Evolutionary conservation across 805 yeast genomes (phyloP), one percentile per base, ranked within the genome.

Genomic region (Millerozyma miso): DNA sequence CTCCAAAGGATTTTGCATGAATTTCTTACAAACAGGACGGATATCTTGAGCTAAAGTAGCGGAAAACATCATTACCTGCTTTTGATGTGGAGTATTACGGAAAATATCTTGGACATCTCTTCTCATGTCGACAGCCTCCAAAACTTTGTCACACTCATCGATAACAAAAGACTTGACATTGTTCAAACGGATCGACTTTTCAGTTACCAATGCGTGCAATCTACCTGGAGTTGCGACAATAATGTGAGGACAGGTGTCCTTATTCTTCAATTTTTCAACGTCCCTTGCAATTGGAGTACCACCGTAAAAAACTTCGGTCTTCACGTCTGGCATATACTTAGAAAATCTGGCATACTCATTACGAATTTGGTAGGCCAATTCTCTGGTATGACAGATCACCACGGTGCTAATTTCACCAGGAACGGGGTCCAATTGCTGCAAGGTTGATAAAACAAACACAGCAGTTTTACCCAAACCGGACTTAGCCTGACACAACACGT

Each of bases 401-500:
- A 93, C 76, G 43, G 95, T 91, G 42, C 96, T 81, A 51, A 93
- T 85, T 70, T 91, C 98, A 60, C 98, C 99, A 48, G 95, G 88
- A 54, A 91, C 88, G 37, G 99, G 98, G 61, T 93, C 98, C 60
- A 91, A 77, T 73, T 91, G 97, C 72, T 91, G 98, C 63, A 91
- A 78, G 49, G 99, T 91, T 19, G 97, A 87, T 59, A 91, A 77
- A 47, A 91, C 98, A 58, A 91, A 91, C 44, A 91, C 98, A 37
- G 99, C 99, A 46, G 99, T 91, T 69, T 91, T 91, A 83, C 99
- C 99, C 55, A 93, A 78, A 85, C 99, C 99, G 37, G 99, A 93
- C 76, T 93, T 91, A 69, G 99, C 99, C 77, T 91, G 99, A 75
- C 99, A 93, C 54, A 91, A 73, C 46, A 91, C 98, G 64, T 91